phyloP scores from a whole-genome alignment of 2,329 filamentous ascomycete species.

The Talaromyces sp. region DNA sequence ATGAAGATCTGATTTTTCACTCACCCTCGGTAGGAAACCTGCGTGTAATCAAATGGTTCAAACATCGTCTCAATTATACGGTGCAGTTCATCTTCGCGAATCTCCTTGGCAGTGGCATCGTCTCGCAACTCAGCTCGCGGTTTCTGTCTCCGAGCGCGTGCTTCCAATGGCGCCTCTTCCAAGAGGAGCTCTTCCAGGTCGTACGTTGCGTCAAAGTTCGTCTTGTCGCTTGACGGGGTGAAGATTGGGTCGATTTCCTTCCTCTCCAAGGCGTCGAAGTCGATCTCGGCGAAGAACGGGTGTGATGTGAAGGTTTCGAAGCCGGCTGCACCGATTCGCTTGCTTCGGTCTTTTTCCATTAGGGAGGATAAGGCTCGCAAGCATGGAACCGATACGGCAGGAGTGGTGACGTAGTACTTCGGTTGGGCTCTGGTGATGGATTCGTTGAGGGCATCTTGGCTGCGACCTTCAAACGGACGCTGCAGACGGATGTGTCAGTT shows the following conservation, averaged over 20 bases:
- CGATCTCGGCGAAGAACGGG: constrained; percentile 80
- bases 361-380: constrained; percentile 82
- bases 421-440: constrained; percentile 77
- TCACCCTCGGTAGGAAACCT: constrained; percentile 58
- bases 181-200: constrained; percentile 89
- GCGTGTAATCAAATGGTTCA: constrained; percentile 90
- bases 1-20: not conserved
- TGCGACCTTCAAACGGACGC: constrained; percentile 90
- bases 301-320: constrained; percentile 84
- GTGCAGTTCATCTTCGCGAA: constrained; percentile 89
- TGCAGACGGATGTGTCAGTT: constrained; percentile 31
- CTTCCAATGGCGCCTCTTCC: constrained; percentile 92
- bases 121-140: constrained; percentile 86
- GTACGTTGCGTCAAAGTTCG: constrained; percentile 98
- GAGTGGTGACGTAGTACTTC: constrained; percentile 86
- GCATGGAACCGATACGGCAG: constrained; percentile 82
- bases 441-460: constrained; percentile 71
- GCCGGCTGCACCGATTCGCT: constrained; percentile 73
- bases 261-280: constrained; percentile 77
- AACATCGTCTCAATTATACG: constrained; percentile 92
- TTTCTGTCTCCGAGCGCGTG: constrained; percentile 86
- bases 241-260: constrained; percentile 92
- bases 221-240: constrained; percentile 91
- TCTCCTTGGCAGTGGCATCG: constrained; percentile 91
- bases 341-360: constrained; percentile 71